A percentile compares a stretch with the other conserved stretches of the same genome.
phyloP scores from a whole-genome alignment of 1,139 yeast species.

The Groenewaldozyma sp. region DNA sequence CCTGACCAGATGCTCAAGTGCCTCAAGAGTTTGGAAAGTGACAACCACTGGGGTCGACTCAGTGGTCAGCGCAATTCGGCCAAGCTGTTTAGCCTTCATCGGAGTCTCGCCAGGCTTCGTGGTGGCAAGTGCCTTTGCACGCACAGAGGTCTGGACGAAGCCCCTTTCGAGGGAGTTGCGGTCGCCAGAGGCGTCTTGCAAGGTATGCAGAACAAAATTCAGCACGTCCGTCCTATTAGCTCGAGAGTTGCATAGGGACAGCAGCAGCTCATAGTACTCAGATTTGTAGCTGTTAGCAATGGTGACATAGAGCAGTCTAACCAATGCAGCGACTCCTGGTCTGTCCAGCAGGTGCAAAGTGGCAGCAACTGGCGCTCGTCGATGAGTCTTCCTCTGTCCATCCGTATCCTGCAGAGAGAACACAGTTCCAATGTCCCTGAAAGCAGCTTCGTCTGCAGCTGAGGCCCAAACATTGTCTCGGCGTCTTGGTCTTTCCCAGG shows the following conservation, averaged over 20 bases:
- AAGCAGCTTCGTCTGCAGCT: not conserved
- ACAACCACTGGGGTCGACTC: slow-evolving; percentile 62
- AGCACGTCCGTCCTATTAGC: slow-evolving; percentile 75
- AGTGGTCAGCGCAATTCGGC: slow-evolving; percentile 19
- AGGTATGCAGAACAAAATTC: slow-evolving; percentile 54
- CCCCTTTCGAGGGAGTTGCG: slow-evolving; percentile 55
- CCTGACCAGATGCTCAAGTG: slow-evolving; percentile 62
- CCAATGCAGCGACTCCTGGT: slow-evolving; percentile 63
- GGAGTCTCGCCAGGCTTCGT: slow-evolving; percentile 13
- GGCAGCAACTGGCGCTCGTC: slow-evolving; percentile 24
- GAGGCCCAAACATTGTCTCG: not conserved
- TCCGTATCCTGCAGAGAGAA: too few species aligned
- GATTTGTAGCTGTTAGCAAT: slow-evolving; percentile 60
- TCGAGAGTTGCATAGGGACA: slow-evolving; percentile 62
- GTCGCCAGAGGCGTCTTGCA: slow-evolving; percentile 64
- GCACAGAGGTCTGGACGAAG: slow-evolving; percentile 44
- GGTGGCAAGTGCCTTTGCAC: slow-evolving; percentile 20
- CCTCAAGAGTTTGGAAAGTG: slow-evolving; percentile 72
- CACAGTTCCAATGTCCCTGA: too few species aligned
- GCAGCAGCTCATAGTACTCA: slow-evolving; percentile 55
- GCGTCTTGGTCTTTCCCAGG: too few species aligned
- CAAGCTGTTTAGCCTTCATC: slow-evolving; percentile 3
- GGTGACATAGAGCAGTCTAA: slow-evolving; percentile 67
- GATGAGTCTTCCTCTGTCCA: slow-evolving; percentile 11
- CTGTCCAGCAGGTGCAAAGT: slow-evolving; percentile 57